Evolutionary conservation across 805 yeast genomes (phyloP).

Genomic region (Zygotorulaspora sp.): DNA sequence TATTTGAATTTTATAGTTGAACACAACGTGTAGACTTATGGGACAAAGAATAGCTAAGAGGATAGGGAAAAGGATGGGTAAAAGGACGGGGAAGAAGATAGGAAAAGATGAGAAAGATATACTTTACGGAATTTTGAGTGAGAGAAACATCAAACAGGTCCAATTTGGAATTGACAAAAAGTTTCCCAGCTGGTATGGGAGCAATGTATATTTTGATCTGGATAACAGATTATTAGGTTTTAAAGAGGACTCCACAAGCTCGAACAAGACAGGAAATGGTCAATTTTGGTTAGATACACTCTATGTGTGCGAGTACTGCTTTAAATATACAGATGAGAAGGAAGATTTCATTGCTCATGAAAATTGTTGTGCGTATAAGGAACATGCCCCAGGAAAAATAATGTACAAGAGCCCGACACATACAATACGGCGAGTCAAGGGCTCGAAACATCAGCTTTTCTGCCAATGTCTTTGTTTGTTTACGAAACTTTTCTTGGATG

Average conservation of each 20-base stretch:
- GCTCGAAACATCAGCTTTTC: slow-evolving; percentile 57
- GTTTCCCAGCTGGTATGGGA: slow-evolving; percentile 85
- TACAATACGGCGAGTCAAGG: slow-evolving; percentile 63
- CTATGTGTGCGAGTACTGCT: slow-evolving; percentile 75
- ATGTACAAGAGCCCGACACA: slow-evolving; percentile 57
- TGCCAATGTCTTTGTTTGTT: slow-evolving; percentile 81
- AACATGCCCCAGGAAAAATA: slow-evolving; percentile 56
- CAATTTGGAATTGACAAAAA: slow-evolving; percentile 57
- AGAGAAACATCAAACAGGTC: slow-evolving; percentile 61
- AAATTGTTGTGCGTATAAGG: slow-evolving; percentile 41
- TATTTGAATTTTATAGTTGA: too few relatives aligned
- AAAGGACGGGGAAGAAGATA: slow-evolving; percentile 3
- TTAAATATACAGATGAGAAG: slow-evolving; percentile 61
- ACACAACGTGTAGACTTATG: too few relatives aligned
- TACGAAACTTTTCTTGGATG: slow-evolving; percentile 83
- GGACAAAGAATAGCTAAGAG: too few relatives aligned
- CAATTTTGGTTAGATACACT: slow-evolving; percentile 55
- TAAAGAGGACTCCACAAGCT: slow-evolving; percentile 9
- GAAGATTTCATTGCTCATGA: slow-evolving; percentile 49
- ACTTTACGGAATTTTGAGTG: slow-evolving; percentile 55
- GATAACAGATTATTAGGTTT: slow-evolving; percentile 46
- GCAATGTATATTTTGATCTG: slow-evolving; percentile 65
- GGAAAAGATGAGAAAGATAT: slow-evolving; percentile 34
- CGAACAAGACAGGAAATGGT: slow-evolving; percentile 1
- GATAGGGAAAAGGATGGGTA: too few relatives aligned